Conservation (phyloP, 129 eudicot species). For the Escallonia rubra region DNA sequence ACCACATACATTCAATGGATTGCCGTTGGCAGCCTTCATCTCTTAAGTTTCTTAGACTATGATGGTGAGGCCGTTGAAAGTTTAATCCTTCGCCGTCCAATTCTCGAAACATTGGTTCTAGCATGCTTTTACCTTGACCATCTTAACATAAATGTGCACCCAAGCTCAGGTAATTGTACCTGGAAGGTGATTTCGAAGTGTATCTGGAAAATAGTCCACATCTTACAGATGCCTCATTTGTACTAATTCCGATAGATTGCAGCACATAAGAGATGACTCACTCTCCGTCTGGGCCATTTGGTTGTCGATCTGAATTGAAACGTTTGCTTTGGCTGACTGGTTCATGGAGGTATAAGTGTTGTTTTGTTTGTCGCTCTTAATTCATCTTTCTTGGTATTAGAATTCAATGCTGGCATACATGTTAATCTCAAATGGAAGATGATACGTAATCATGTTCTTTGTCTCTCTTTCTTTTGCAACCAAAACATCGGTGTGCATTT, state of each 20-base stretch:
- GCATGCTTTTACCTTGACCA: too few relatives aligned
- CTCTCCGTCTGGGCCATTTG: too few relatives aligned
- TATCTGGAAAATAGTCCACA: background rate
- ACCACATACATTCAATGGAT: background rate
- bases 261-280: too few relatives aligned
- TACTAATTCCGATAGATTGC: background rate
- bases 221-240: constrained; percentile 3
- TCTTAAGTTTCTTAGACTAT: background rate
- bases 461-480: too few relatives aligned
- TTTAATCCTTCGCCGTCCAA: background rate
- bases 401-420: too few relatives aligned
- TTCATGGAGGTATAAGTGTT: background rate
- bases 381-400: too few relatives aligned
- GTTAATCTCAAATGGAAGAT: too few relatives aligned
- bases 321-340: background rate
- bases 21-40: background rate
- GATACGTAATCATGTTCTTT: too few relatives aligned
- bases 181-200: background rate
- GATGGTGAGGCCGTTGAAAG: background rate
- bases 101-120: background rate
- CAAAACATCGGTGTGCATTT: too few relatives aligned
- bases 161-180: background rate
- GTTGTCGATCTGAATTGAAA: background rate
- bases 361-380: too few relatives aligned
- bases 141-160: constrained; percentile 6